Evolutionary conservation across 2,329 filamentous ascomycete species (phyloP), one percentile per base, ranked within the genome.

Genomic region (Aspergillus sp.): DNA sequence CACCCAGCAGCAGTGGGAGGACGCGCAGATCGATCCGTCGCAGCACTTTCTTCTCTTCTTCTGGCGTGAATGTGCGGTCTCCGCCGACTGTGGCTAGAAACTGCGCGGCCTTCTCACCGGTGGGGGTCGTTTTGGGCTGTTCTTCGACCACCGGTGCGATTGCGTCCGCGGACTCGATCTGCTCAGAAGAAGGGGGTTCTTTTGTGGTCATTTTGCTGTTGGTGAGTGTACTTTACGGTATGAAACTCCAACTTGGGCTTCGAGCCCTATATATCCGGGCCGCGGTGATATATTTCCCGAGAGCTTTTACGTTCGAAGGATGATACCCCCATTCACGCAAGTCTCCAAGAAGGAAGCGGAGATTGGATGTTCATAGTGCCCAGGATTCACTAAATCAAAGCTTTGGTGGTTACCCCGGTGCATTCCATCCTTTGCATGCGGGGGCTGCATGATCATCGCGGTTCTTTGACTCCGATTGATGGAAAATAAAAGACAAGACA

Each of bases 1-100:
- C 81, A 1, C 79, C 77, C 1, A 84, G 74, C 6, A 85, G 68
- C 5, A 85, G 71, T 6, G 80, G 79, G 1, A 85, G 72, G 7
- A 85, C 73, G 0, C 78, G 78, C 9, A 69, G 62, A 62, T 85
- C 82, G 47, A 84, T 82, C n/a, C 61, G 66, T 31, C 58, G 58
- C 6, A 68, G 47, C 6, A 70, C 67, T 1, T 24, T 52, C 17
- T 74, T 76, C 61, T 83, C 81, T 64, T 84, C 81, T 40, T 82
- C 79, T 55, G 77, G 78, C 0, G 74, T 77, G 62, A 83, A 83
- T 0, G 47, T 27, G 24, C 55, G 40, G 9, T 62, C 56, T 24
- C 52, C 57, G 2, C 46, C 44, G 4, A 57, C 40, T 3, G 19
- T 51, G 21, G 62, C 60, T 3, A 64, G 50, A 37, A 64, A 64